These are phyloP conservation scores for Fraxinus excelsior DNA, from an alignment of 257 asterid species.

Conservation along the genomic window DNA sequence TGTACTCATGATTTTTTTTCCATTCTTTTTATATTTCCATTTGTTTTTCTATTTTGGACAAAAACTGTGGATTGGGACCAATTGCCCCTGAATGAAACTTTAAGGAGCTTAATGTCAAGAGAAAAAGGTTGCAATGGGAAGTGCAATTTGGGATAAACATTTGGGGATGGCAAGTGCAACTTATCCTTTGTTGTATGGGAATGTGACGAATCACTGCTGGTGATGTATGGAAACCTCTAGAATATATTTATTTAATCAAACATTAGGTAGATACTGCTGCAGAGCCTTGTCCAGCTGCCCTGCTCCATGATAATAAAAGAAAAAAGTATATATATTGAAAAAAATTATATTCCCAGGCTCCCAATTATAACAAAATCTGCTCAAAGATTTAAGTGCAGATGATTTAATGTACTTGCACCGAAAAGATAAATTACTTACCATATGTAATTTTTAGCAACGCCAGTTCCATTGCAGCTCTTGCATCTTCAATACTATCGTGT, in stretches of 20 bases:
- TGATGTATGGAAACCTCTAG: not conserved
- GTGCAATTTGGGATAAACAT: not conserved
- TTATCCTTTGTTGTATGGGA: not conserved
- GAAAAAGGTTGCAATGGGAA: not conserved
- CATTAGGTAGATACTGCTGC: not conserved
- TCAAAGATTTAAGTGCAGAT: slow-evolving; percentile 1
- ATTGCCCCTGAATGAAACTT: not conserved
- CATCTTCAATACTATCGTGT: slow-evolving; percentile 93
- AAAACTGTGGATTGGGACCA: not conserved
- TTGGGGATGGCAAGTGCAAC: not conserved
- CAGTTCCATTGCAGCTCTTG: slow-evolving; percentile 88
- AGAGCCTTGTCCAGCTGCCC: not conserved
- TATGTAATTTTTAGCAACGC: slow-evolving; percentile 69
- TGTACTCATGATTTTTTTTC: too few species aligned
- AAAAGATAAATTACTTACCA: slow-evolving; percentile 40
- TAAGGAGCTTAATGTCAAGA: not conserved
- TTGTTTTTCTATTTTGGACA: not conserved
- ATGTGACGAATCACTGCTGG: too few species aligned
- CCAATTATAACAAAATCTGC: not conserved
- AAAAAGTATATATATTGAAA: too few species aligned
- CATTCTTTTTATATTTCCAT: too few species aligned
- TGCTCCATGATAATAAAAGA: not conserved
- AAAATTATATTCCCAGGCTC: not conserved
- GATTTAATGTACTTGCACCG: slow-evolving; percentile 11
- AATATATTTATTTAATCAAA: not conserved